Conservation (phyloP, 1,139 yeast species). For the Candida albicans region DNA sequence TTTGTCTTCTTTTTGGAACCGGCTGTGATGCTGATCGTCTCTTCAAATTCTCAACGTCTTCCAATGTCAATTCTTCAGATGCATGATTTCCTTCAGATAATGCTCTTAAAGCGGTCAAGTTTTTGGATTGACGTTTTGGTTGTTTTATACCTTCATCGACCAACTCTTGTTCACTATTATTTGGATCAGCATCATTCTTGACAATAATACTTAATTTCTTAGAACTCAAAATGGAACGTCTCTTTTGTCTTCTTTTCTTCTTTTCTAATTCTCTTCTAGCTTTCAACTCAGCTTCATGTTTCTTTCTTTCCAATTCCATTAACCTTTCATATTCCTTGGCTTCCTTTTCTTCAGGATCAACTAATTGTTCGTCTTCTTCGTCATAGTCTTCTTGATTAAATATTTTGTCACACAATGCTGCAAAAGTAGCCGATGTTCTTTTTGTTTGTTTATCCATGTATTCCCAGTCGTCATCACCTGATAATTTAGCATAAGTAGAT, state of each 20-base stretch:
- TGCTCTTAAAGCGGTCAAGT: conserved; percentile 29
- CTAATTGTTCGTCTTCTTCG: conserved; percentile 53
- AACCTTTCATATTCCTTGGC: conserved; percentile 49
- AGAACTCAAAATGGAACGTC: conserved; percentile 44
- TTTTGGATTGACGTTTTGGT: conserved; percentile 41
- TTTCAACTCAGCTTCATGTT: conserved; percentile 47
- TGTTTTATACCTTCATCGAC: conserved; percentile 28
- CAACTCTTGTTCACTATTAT: conserved; percentile 36
- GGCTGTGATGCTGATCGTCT: conserved; percentile 52
- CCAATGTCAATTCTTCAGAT: conserved; percentile 31
- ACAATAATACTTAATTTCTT: conserved; percentile 42
- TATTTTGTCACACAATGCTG: conserved; percentile 71
- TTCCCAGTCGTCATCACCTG: conserved; percentile 69
- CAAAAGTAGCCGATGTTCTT: conserved; percentile 77
- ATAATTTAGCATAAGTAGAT: conserved; percentile 68
- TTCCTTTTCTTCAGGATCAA: conserved; percentile 51
- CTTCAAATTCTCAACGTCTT: conserved; percentile 44
- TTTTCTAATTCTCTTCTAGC: conserved; percentile 50
- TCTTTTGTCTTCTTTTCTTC: conserved; percentile 44
- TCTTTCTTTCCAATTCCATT: conserved; percentile 52
- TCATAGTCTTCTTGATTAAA: conserved; percentile 61
- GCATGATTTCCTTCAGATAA: conserved; percentile 37
- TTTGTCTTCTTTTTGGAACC: conserved; percentile 38
- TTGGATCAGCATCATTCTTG: conserved; percentile 28
- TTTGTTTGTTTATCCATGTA: conserved; percentile 71